phyloP scores from a whole-genome alignment of 116 monocot genomes.

The Zostera marina region DNA sequence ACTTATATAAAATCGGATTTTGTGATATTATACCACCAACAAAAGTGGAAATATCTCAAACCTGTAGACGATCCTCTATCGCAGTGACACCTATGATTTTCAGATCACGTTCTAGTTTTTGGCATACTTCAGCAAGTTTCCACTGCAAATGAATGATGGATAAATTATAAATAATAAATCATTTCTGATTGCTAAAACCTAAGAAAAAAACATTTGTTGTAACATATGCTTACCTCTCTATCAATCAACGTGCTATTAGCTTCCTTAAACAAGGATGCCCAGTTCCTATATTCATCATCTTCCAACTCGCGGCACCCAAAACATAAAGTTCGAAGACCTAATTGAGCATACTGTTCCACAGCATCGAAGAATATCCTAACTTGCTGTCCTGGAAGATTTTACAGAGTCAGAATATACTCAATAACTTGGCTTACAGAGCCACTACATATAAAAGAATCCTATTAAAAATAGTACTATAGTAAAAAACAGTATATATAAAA shows the following conservation, averaged over 20 bases:
- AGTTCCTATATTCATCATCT: conserved; percentile 77
- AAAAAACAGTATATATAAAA: too few relatives aligned
- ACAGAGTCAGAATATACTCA: too few relatives aligned
- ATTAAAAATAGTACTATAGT: too few relatives aligned
- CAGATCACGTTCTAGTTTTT: conserved; percentile 76
- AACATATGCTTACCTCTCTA: conserved; percentile 47
- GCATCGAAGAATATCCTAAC: conserved; percentile 56
- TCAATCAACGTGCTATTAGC: conserved; percentile 77
- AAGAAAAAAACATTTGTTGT: background rate
- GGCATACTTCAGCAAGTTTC: conserved; percentile 89
- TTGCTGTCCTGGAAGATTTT: conserved; percentile 41
- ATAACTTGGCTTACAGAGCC: too few relatives aligned
- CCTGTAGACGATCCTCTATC: conserved; percentile 95
- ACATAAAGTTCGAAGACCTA: conserved; percentile 75
- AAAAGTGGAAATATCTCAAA: conserved; percentile 4
- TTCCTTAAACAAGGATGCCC: conserved; percentile 78
- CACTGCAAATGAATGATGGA: conserved; percentile 28
- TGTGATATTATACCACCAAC: background rate
- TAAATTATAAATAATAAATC: background rate
- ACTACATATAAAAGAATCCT: too few relatives aligned
- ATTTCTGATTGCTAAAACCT: background rate
- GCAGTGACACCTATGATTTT: conserved; percentile 93
- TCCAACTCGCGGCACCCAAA: conserved; percentile 76
- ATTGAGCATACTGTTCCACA: conserved; percentile 84
- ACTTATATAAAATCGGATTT: background rate